Evolutionary conservation across 768 basidiomycete species (phyloP).

Genomic region (Hygrocybe punicea): DNA sequence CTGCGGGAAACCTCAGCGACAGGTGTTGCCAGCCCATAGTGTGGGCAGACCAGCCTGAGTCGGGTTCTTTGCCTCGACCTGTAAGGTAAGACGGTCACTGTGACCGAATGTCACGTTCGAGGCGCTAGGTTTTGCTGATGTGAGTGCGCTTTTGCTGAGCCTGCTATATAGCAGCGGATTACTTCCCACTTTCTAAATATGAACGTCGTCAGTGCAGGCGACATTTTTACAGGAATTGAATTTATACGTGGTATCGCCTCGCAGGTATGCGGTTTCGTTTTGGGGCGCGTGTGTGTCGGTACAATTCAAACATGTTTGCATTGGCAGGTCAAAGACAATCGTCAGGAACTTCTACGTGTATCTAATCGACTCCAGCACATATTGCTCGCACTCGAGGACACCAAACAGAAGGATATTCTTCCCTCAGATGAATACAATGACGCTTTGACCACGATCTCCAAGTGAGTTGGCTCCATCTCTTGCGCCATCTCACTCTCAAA

Average conservation of each 20-base stretch:
- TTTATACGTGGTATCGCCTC: background rate
- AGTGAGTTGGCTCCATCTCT: background rate
- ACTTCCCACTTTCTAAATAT: too few relatives aligned
- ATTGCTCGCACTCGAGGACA: background rate
- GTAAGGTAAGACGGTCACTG: too few relatives aligned
- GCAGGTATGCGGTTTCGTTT: background rate
- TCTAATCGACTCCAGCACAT: background rate
- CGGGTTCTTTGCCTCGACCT: too few relatives aligned
- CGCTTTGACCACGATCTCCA: background rate
- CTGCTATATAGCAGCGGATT: too few relatives aligned
- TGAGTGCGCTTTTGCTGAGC: too few relatives aligned
- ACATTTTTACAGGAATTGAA: background rate
- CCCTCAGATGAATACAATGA: background rate
- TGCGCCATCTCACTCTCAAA: background rate
- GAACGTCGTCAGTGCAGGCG: background rate
- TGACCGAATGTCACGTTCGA: too few relatives aligned
- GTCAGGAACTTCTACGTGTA: background rate
- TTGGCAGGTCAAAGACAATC: slow-evolving; percentile 1
- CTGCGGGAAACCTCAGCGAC: too few relatives aligned
- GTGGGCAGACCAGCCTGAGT: too few relatives aligned
- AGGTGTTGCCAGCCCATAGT: too few relatives aligned
- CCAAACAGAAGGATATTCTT: background rate
- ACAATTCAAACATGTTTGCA: too few relatives aligned
- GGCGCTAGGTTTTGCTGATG: too few relatives aligned
- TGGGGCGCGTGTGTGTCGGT: background rate